Evolutionary conservation across 2,329 filamentous ascomycete species (phyloP), one percentile per base, ranked within the genome.

Genomic region (Hypoxylon sp.): DNA sequence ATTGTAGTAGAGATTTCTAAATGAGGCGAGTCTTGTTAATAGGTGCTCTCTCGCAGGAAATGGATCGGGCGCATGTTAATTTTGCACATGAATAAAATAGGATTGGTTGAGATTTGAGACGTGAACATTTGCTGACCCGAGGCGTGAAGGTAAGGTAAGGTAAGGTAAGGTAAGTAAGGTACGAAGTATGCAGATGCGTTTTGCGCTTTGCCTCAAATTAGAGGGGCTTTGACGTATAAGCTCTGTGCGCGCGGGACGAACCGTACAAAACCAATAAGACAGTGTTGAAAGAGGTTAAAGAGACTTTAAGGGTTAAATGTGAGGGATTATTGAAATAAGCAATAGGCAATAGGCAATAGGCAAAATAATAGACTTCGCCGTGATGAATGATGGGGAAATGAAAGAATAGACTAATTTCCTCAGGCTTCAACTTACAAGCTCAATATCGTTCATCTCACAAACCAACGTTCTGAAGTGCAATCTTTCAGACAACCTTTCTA

Each of bases 381-480:
- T 27, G 16, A 41, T 26, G 20, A 29, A 41, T 13, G 23, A n/a
- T n/a, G n/a, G n/a, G n/a, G n/a, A n/a, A 31, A 31, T 41, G 20
- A 46, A 45, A 19, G 7, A 29, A 31, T 30, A n/a, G 29, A 55
- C 19, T 12, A 3, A n/a, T 27, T n/a, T 23, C 8, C 19, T 8
- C 25, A 6, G 20, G 17, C 20, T 15, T 47, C 12, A 26, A 54
- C 88, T 65, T 80, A 95, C 90, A 71, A 92, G 76, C 58, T 88
- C 83, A 63, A 91, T 78, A 46, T 79, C 79, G 66, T 97, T 85
- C 72, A 97, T 82, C 69, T 92, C 90, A 48, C 84, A 82, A 16
- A 96, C 84, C 41, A 82, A 79, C 15, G 87, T 89, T 56, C 80
- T 72, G 71, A 97, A 97, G 64, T 86, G 90, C 50, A 97, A 75